A percentile compares a stretch with the other conserved stretches of the same genome.
Evolutionary conservation across 192 early-diverging fungal genomes (phyloP).

Genomic region (Rhizophagus sp.): DNA sequence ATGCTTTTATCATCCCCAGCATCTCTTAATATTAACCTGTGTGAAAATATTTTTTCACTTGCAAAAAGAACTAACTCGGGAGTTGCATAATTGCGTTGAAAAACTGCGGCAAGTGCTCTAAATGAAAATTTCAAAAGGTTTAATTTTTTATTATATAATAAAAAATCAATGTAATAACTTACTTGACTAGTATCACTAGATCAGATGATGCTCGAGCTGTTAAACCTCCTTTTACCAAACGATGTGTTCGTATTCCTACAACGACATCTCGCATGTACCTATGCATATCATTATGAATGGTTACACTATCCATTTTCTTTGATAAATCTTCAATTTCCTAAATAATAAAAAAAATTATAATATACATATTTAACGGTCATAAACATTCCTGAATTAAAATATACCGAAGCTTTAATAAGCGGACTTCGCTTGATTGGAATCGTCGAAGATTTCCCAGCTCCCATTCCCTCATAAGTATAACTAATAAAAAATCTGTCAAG

Average conservation of each 20-base stretch:
- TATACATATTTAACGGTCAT: neutral
- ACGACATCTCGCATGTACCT: conserved; percentile 61
- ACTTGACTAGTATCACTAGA: conserved; percentile 52
- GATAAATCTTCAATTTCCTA: conserved; percentile 55
- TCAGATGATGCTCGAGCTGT: conserved; percentile 55
- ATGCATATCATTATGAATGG: conserved; percentile 54
- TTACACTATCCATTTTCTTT: conserved; percentile 42
- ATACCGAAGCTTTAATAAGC: neutral
- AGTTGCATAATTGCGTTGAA: conserved; percentile 51
- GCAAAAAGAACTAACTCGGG: conserved; percentile 56
- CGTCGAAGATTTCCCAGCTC: neutral
- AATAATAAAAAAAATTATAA: neutral
- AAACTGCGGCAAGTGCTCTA: conserved; percentile 53
- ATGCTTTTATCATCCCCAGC: conserved; percentile 16
- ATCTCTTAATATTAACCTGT: conserved; percentile 43
- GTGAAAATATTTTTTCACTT: conserved; percentile 58
- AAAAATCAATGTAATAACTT: conserved; percentile 6
- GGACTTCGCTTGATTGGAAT: neutral
- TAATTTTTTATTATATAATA: neutral
- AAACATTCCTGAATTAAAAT: neutral
- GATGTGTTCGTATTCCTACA: conserved; percentile 58
- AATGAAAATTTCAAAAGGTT: neutral
- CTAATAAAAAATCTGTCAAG: conserved; percentile 31
- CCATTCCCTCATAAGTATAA: conserved; percentile 20
- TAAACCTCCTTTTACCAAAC: conserved; percentile 52